These are phyloP conservation scores for Ceratobasidium sp. DNA, from an alignment of 1,284 basidiomycete species.

Conservation along the genomic window DNA sequence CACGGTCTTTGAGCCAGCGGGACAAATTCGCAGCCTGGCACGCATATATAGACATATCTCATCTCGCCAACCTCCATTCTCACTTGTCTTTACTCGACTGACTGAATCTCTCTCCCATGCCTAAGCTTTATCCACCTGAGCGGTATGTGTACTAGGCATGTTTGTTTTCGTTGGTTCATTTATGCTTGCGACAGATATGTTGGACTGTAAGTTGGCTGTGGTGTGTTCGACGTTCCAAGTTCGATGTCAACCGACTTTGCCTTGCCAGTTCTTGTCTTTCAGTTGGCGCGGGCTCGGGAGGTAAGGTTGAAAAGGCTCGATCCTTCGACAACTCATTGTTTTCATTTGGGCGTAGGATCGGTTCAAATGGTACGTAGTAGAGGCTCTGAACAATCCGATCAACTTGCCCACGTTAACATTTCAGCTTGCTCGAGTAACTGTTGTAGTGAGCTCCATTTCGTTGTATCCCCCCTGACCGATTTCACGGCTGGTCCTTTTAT, in stretches of 20 bases:
- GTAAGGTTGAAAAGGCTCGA: neutral
- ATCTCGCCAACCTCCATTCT: neutral
- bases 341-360: conserved; percentile 8
- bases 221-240: neutral
- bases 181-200: conserved; percentile 10
- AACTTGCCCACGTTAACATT: neutral
- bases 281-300: conserved; percentile 29
- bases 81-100: neutral
- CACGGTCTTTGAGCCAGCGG: neutral
- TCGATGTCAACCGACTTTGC: neutral
- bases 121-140: conserved; percentile 2
- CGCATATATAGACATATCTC: neutral
- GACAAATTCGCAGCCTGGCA: neutral
- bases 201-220: conserved; percentile 6
- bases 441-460: conserved; percentile 16
- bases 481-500: neutral
- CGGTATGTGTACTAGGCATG: neutral
- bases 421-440: conserved; percentile 28
- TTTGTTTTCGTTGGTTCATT: neutral
- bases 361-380: conserved; percentile 15
- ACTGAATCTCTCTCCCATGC: neutral
- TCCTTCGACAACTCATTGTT: neutral
- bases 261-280: conserved; percentile 19
- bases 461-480: neutral
- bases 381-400: neutral